A percentile compares a stretch with the other conserved stretches of the same genome.
phyloP scores from a whole-genome alignment of 2,329 filamentous ascomycete species.

The Aureobasidium musti region DNA sequence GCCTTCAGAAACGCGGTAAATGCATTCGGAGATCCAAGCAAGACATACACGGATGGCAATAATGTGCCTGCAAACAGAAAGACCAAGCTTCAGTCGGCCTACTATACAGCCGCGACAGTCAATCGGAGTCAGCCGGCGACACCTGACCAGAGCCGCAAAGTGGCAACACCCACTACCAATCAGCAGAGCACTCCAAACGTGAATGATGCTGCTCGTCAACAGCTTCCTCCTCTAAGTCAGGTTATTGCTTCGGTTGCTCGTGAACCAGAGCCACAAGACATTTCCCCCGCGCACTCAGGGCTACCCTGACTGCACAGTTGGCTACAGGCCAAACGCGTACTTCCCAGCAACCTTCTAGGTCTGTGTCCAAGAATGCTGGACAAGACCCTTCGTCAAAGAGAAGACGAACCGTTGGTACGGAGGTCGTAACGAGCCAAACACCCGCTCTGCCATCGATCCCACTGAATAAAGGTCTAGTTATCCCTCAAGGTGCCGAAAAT shows the following conservation, averaged over 20 bases:
- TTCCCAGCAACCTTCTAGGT: neutral
- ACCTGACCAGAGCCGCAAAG: neutral
- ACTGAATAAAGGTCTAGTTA: neutral
- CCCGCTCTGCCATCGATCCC: neutral
- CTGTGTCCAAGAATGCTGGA: neutral
- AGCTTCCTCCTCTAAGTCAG: neutral
- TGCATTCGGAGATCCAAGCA: neutral
- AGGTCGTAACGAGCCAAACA: neutral
- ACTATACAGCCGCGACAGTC: neutral
- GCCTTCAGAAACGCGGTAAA: conserved; percentile 1
- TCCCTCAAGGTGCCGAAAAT: neutral
- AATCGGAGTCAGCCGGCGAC: neutral
- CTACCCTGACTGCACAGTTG: neutral
- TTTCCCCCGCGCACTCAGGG: neutral
- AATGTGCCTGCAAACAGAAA: neutral
- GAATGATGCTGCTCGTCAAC: neutral
- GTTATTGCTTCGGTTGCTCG: neutral
- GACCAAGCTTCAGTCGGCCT: neutral
- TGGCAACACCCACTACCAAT: neutral
- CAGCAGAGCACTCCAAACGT: neutral
- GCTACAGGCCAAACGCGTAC: neutral
- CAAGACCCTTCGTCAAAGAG: neutral
- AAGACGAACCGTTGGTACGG: neutral
- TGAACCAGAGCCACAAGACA: neutral
- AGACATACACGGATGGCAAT: neutral